Evolutionary conservation across 2,329 filamentous ascomycete genomes (phyloP), one percentile per base, ranked within the genome.

Genomic region (Malbranchea zuffiana): DNA sequence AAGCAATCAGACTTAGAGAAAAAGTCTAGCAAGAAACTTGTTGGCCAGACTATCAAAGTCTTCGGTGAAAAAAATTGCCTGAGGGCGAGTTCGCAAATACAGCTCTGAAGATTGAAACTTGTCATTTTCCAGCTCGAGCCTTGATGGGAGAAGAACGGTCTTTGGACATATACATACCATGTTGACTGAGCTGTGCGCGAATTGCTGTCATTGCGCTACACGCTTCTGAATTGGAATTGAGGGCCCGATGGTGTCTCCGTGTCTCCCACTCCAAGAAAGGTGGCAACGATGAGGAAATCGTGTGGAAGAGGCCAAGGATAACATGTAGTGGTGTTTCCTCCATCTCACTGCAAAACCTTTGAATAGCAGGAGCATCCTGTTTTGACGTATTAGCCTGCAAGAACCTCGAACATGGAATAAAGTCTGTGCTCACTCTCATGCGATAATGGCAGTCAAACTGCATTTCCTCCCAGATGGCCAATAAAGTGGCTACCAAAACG

Each of bases 391-490:
- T 11, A 30, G 27, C 16, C 10, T 15, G 23, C n/a, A 17, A 21
- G 13, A 21, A 24, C 21, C 7, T 32, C 7, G 13, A 24, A 10
- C 10, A 10, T 2, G 12, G 12, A 25, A 8, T 25, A 12, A 12
- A 12, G 23, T 25, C n/a, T n/a, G n/a, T 40, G 43, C 58, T 50
- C 45, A 62, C 59, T 3, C 83, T 84, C 3, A 90, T 79, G 35
- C 87, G 82, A 71, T 94, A 96, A 65, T 94, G 83, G 70, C 82
- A 90, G 65, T 96, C 88, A 55, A 95, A 96, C 60, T 96, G 87
- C 78, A 96, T 95, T 71, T 93, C 82, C 61, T 96, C 88, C 88
- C 88, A 96, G 13, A 96, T 85, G 6, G 84, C 84, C 32, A 96
- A 72, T 20, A 96, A 75, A 45, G 95, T 90, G 3, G 84, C 86